Base-by-base conservation (phyloP, 2,329 filamentous ascomycete genomes). In the Ustilaginoidea virens region DNA sequence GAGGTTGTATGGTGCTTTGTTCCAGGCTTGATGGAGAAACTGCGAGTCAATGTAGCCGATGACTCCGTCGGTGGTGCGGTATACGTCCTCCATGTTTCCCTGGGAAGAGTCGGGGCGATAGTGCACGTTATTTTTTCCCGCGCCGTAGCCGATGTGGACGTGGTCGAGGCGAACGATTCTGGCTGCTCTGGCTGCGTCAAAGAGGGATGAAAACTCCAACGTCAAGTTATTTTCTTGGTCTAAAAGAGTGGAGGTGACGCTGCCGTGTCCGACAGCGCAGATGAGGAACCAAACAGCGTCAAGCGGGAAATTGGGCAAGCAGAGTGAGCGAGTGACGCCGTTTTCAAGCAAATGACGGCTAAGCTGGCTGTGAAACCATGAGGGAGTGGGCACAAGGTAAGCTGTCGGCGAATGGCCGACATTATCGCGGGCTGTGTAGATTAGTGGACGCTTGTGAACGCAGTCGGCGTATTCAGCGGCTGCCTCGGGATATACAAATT, bases 261-360 rank as follows among this genome's bases (percentile, higher is more conserved):
- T 21, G 2, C 16, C 6, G 0, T 20, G 8, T 0, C 43, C 43
- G 1, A 46, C 20, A 1, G 12, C n/a, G 8, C 14, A 19, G 2
- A 49, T 7, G 0, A 46, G 30, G 1, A 28, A 20, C 45, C 45
- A 48, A 2, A 50, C 16, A 0, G 34, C 32, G 1, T 7, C 10
- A 1, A 14, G 13, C 0, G 44, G 45, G 4, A 50, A 45, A 1
- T 29, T 13, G 1, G 23, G 8, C 0, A 50, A 11, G 1, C 18
- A n/a, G 0, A 50, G 20, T 0, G 36, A 33, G 0, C 46, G 37
- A 1, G 39, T 36, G 7, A 23, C 29, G 0, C 27, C 22, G 2
- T 5, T 3, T 0, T 25, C n/a, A 3, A 25, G 11, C 1, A 33
- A 18, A 1, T n/a, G 4, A 8, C 17, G 7, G 17, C 37, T 31